A percentile compares a stretch with the other conserved stretches of the same genome.
Conservation (phyloP, 2,329 filamentous ascomycete species). For the Sporothrix humicola region DNA sequence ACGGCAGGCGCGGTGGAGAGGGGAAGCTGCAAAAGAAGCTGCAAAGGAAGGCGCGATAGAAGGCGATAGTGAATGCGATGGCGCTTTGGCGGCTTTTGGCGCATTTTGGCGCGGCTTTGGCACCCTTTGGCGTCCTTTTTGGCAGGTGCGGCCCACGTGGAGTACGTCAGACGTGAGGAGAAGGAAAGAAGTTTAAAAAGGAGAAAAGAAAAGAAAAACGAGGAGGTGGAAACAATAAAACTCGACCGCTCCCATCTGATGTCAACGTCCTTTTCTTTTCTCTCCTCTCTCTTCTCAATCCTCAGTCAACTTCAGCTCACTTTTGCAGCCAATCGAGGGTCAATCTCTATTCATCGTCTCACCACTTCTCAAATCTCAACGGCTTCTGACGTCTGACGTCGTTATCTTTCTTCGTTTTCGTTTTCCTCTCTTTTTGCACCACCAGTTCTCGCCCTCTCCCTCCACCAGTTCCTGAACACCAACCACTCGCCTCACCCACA, state of each 20-base stretch:
- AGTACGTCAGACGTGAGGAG: neutral
- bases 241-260: neutral
- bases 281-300: neutral
- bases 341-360: neutral
- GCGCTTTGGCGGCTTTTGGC: neutral
- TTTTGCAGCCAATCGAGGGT: neutral
- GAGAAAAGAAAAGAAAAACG: neutral
- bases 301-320: neutral
- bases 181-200: conserved; percentile 14
- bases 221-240: conserved; percentile 1
- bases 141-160: neutral
- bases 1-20: conserved; percentile 14
- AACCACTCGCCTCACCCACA: neutral
- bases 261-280: neutral
- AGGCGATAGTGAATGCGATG: conserved; percentile 17
- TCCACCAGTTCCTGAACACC: conserved; percentile 2
- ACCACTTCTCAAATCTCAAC: neutral
- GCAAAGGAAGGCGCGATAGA: neutral
- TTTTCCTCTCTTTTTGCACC: neutral
- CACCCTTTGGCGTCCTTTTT: neutral
- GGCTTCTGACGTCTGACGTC: conserved; percentile 1
- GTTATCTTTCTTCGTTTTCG: neutral
- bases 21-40: neutral
- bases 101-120: neutral
- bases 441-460: neutral